Evolutionary conservation across 179 eudicot genomes (phyloP), one percentile per base, ranked within the genome.

Genomic region (Corrigiola litoralis): DNA sequence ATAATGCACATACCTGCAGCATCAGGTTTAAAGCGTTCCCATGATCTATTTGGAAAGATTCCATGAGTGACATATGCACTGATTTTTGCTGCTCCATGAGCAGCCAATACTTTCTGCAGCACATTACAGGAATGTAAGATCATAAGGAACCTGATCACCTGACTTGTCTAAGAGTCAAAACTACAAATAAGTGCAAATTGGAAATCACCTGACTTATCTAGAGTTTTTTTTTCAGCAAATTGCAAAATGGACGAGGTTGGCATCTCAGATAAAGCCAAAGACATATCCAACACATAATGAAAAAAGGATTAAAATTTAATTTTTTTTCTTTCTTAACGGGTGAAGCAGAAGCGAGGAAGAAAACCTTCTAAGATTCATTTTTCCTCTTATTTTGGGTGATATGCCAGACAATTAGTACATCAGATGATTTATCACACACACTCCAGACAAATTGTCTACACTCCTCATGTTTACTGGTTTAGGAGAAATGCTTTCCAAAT

Each of bases 51-150:
- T 4, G 99, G 99, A 71, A 94, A 94, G 53, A 94, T 90, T 57
- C 99, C 99, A 78, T 94, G 99, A 0, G 99, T 90, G 61, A 94
- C 99, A 58, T 94, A 94, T 41, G 99, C 99, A 82, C 99, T 94
- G 73, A 94, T 74, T 71, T 85, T 94, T 16, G 82, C 38, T 42
- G 99, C 97, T 71, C 99, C 99, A 59, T 94, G 97, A 76, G 91
- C 87, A 53, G 99, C 99, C 88, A 94, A 62, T 68, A 94, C 83
- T 90, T 90, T 94, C 99, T 94, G 45, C 10, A 74, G 47, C 48
- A 55, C 37, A 50, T 33, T 23, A 51, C 48, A 58, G 23, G 42
- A 18, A 61, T 13, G 7, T 13, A 38, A 31, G 31, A 14, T 14
- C 36, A 21, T 32, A 21, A 44, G 10, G 12, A 64, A 49, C 33